Evolutionary conservation across 345 rosid genomes (phyloP), one percentile per base, ranked within the genome.

Genomic region (Triadica sebifera): DNA sequence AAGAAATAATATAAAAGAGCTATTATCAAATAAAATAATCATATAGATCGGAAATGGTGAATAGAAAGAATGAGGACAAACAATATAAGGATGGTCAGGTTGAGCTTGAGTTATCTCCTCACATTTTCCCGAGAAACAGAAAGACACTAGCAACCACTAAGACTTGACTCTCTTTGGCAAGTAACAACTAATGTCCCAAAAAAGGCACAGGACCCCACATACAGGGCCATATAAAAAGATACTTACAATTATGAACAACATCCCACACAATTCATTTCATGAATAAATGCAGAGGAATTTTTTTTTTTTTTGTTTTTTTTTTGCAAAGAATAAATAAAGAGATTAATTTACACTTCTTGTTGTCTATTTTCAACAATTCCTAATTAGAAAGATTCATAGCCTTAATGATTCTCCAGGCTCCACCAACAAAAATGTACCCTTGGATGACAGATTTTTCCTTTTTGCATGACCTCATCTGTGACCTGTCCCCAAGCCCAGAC

Each of bases 21-120:
- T 57, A 58, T 52, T 46, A 68, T 51, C 49, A 47, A 50, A 7
- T 41, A 57, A 68, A 16, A 67, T 29, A 20, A 47, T 59, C 67
- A 58, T 49, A 11, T 12, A 5, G 22, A 7, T 58, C 66, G 66
- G 2, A 59, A 50, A 67, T 38, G 11, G 49, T 47, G 41, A 20
- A 16, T 16, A 46, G 59, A 65, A 43, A 65, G 49, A 65, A 45
- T n/a, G n/a, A n/a, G n/a, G n/a, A n/a, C n/a, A n/a, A n/a, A n/a
- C n/a, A n/a, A n/a, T n/a, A n/a, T n/a, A n/a, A n/a, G n/a, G n/a
- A n/a, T 11, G 38, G 46, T n/a, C 8, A 55, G 8, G 9, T 53
- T 37, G 45, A 5, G 22, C 13, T 4, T 29, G 5, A 43, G 47
- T 6, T 43, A 6, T 43, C 47, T 43, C 47, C 8, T 43, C 34